phyloP scores from a whole-genome alignment of 2,329 filamentous ascomycete genomes.

The Pyrenochaeta sp. region DNA sequence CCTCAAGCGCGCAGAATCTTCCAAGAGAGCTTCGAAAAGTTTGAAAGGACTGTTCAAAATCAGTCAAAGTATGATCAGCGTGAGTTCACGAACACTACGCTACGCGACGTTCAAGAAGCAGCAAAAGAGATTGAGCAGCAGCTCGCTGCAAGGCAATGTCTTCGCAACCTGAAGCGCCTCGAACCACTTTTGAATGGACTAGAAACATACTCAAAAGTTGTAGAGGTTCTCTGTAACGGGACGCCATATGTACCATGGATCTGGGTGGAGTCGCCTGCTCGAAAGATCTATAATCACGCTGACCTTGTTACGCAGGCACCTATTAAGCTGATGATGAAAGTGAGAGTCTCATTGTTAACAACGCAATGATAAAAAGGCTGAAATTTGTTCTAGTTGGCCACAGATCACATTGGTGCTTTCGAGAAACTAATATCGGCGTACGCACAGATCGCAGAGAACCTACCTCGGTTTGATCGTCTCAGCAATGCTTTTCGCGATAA shows the following conservation, averaged over 20 bases:
- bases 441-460: conserved; percentile 48
- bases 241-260: conserved; percentile 58
- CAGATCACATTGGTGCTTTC: conserved; percentile 53
- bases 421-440: conserved; percentile 51
- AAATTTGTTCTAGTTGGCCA: conserved; percentile 25
- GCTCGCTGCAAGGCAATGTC: conserved; percentile 48
- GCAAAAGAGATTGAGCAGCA: conserved; percentile 52
- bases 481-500: conserved; percentile 38
- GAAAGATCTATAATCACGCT: conserved; percentile 4
- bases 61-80: conserved; percentile 16
- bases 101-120: conserved; percentile 50
- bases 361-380: conserved; percentile 3
- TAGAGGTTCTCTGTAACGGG: conserved; percentile 58
- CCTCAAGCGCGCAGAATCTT: conserved; percentile 34
- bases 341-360: neutral
- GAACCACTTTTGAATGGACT: conserved; percentile 54
- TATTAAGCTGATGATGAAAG: neutral
- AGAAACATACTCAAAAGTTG: conserved; percentile 52
- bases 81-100: conserved; percentile 41
- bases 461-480: conserved; percentile 52
- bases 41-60: conserved; percentile 17
- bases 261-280: conserved; percentile 32
- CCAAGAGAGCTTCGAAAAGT: conserved; percentile 24
- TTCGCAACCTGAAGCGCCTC: conserved; percentile 57
- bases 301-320: neutral